These are phyloP conservation scores for Hypholoma fasciculare DNA, from an alignment of 768 basidiomycete genomes.

Conservation along the genomic window DNA sequence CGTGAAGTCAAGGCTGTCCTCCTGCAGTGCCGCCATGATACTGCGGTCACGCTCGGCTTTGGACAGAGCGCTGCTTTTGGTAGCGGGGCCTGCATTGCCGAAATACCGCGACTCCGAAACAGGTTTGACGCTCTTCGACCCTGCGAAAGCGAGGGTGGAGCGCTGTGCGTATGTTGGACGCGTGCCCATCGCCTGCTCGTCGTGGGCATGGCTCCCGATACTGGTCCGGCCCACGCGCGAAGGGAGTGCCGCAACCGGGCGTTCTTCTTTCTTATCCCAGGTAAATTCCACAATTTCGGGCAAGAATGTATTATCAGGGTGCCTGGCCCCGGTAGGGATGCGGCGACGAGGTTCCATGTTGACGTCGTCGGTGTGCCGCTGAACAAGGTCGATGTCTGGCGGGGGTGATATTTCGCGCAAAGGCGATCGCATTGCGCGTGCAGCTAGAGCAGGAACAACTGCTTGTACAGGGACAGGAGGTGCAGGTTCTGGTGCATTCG, in stretches of 20 bases:
- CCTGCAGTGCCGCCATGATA: conserved; percentile 2
- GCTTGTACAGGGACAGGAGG: not conserved
- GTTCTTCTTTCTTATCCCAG: conserved; percentile 2
- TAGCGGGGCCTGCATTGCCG: not conserved
- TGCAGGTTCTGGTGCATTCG: not conserved
- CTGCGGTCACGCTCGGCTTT: not conserved
- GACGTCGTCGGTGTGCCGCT: conserved; percentile 35
- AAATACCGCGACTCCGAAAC: conserved; percentile 4
- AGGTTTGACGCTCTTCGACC: conserved; percentile 5
- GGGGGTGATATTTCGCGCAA: conserved; percentile 39
- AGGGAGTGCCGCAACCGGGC: conserved; percentile 13
- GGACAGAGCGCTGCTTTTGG: not conserved
- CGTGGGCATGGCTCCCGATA: not conserved
- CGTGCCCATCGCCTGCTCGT: not conserved
- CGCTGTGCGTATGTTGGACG: conserved; percentile 9
- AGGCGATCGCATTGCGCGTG: conserved; percentile 31
- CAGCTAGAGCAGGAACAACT: not conserved
- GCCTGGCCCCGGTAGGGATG: conserved; percentile 23
- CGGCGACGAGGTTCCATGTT: conserved; percentile 39
- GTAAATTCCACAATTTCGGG: too few relatives aligned
- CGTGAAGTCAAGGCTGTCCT: conserved; percentile 13
- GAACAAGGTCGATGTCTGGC: conserved; percentile 19
- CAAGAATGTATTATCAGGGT: conserved; percentile 1
- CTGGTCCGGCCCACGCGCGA: conserved; percentile 5
- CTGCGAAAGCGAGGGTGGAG: conserved; percentile 8